These are phyloP conservation scores for Penicillium sp. DNA, from an alignment of 2,329 filamentous ascomycete genomes.

Conservation along the genomic window DNA sequence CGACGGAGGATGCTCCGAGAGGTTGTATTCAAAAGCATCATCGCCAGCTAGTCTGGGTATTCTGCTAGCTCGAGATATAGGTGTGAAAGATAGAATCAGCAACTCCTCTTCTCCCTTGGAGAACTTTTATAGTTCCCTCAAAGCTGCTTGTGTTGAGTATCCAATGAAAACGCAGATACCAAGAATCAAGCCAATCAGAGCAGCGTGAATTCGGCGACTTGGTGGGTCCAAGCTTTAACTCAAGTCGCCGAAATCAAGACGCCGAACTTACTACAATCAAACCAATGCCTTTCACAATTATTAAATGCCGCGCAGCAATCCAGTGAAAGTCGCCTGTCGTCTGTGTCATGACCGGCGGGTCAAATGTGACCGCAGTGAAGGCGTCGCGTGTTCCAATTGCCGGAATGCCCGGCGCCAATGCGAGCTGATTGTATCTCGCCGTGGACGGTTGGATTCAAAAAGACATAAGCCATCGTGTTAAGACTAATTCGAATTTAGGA, in stretches of 20 bases:
- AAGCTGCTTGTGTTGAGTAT: background rate
- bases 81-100: background rate
- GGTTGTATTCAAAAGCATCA: background rate
- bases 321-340: slow-evolving; percentile 13
- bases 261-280: slow-evolving; percentile 1
- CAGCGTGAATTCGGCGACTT: slow-evolving; percentile 6
- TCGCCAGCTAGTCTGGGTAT: background rate
- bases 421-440: slow-evolving; percentile 13
- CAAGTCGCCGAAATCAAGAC: slow-evolving; percentile 4
- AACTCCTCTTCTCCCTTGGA: background rate
- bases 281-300: background rate
- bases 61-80: background rate
- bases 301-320: slow-evolving; percentile 5
- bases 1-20: background rate
- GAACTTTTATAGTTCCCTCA: background rate
- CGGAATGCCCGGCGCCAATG: slow-evolving; percentile 6
- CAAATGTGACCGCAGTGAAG: slow-evolving; percentile 14
- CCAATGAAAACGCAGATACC: background rate
- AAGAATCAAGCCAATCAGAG: background rate
- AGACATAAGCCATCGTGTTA: background rate
- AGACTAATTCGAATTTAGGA: background rate
- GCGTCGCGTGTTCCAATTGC: slow-evolving; percentile 13
- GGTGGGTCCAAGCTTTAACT: background rate
- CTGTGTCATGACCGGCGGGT: slow-evolving; percentile 17
- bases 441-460: slow-evolving; percentile 14